These are phyloP conservation scores for Aspergillus arachidicola DNA, from an alignment of 2,329 filamentous ascomycete species.

Conservation along the genomic window DNA sequence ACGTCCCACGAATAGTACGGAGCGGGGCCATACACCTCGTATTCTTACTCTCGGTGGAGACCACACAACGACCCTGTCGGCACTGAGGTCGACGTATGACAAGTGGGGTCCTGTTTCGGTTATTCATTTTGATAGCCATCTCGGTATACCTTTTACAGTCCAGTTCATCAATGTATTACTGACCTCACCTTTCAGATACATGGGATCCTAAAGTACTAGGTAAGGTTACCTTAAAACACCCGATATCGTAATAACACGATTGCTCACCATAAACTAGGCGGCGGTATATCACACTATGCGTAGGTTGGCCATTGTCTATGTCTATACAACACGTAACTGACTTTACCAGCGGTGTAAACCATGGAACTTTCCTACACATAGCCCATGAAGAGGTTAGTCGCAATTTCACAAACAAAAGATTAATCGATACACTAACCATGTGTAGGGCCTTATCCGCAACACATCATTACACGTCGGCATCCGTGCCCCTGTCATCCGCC, in stretches of 20 bases:
- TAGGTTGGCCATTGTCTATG: conserved; percentile 21
- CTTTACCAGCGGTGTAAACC: conserved; percentile 51
- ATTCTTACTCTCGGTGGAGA: conserved; percentile 59
- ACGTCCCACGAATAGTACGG: conserved; percentile 46
- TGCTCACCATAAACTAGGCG: conserved; percentile 7
- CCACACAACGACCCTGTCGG: conserved; percentile 59
- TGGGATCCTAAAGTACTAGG: conserved; percentile 58
- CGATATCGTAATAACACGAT: conserved; percentile 29
- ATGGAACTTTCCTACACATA: conserved; percentile 60
- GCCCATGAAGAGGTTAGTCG: conserved; percentile 54
- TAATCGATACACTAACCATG: not conserved
- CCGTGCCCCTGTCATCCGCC: conserved; percentile 53
- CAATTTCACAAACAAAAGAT: too few species aligned
- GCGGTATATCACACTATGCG: conserved; percentile 32
- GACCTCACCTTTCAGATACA: conserved; percentile 42
- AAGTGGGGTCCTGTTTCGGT: conserved; percentile 58
- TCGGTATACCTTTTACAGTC: conserved; percentile 25
- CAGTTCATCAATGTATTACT: not conserved
- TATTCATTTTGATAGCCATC: conserved; percentile 61
- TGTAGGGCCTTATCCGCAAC: conserved; percentile 53
- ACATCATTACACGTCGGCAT: conserved; percentile 61
- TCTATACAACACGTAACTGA: not conserved
- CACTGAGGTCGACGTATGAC: conserved; percentile 51
- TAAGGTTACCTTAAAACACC: conserved; percentile 42
- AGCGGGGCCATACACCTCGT: conserved; percentile 39